These are phyloP conservation scores for Harringtonia aguacate DNA, from an alignment of 2,329 filamentous ascomycete genomes.

Conservation along the genomic window DNA sequence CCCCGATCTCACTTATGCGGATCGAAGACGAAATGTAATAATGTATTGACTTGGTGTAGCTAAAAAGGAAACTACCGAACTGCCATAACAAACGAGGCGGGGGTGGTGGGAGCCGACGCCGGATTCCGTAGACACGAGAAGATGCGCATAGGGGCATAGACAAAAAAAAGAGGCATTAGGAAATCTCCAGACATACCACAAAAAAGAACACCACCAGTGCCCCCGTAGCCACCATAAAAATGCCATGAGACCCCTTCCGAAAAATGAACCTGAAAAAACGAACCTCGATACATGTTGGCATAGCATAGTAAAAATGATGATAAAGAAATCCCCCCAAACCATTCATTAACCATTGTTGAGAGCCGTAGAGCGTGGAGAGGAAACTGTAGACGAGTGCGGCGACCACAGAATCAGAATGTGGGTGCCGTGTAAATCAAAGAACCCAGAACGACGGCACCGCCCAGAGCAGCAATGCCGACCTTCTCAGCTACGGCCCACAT, in stretches of 20 bases:
- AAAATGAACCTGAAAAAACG: neutral
- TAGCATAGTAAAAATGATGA: too few relatives aligned
- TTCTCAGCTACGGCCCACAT: conserved; percentile 10
- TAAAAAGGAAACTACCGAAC: too few relatives aligned
- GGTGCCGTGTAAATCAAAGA: conserved; percentile 28
- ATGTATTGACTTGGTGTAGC: too few relatives aligned
- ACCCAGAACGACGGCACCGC: conserved; percentile 24
- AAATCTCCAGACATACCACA: neutral
- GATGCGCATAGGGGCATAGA: neutral
- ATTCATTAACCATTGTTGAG: too few relatives aligned
- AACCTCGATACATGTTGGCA: too few relatives aligned
- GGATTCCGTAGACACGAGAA: neutral
- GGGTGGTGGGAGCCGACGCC: too few relatives aligned
- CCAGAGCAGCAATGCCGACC: conserved; percentile 25
- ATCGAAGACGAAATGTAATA: too few relatives aligned
- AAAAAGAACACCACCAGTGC: neutral
- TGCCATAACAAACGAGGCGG: too few relatives aligned
- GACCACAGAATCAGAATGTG: conserved; percentile 14
- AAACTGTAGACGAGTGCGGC: neutral
- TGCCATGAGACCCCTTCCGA: neutral
- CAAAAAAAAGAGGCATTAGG: neutral
- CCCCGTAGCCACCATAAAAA: neutral
- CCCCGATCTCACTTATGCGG: too few relatives aligned
- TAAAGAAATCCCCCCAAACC: too few relatives aligned
- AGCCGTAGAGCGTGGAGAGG: neutral